phyloP scores from a whole-genome alignment of 257 asterid species.

The Orobanche coerulescens region DNA sequence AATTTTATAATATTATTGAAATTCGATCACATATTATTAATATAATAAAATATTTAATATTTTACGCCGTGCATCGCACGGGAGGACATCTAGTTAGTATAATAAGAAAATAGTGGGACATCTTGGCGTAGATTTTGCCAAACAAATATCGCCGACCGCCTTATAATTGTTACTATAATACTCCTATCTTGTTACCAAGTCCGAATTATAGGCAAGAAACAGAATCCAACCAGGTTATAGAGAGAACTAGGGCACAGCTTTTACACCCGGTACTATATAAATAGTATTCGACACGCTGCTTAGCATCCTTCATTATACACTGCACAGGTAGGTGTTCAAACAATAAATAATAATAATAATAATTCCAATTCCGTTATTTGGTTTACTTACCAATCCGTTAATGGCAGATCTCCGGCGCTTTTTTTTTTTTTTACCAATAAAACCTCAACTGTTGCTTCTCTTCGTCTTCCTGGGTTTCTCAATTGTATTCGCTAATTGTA shows the following conservation, averaged over 20 bases:
- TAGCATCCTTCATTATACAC: slow-evolving; percentile 17
- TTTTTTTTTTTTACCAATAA: slow-evolving; percentile 8
- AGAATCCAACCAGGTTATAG: slow-evolving; percentile 24
- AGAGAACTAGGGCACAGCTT: slow-evolving; percentile 37
- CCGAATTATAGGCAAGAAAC: no score
- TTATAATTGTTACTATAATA: no score
- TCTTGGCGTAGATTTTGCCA: no score
- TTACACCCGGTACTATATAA: slow-evolving; percentile 25
- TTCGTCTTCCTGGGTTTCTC: neutral
- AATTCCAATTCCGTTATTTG: neutral
- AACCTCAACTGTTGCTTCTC: slow-evolving; percentile 19
- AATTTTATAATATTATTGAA: no score
- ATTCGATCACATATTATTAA: no score
- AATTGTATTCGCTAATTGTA: neutral
- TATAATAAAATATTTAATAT: no score
- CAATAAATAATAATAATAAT: no score
- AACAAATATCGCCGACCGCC: no score
- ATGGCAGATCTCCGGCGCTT: slow-evolving; percentile 32
- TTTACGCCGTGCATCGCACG: no score
- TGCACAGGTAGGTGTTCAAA: slow-evolving; percentile 1
- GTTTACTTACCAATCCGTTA: neutral
- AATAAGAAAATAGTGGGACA: no score
- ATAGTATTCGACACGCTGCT: slow-evolving; percentile 23
- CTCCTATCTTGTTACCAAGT: no score
- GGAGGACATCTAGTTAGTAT: no score